A percentile compares a stretch with the other conserved stretches of the same genome.
Conservation (phyloP, 495 filamentous ascomycete species). For the Aspergillus affinis region DNA sequence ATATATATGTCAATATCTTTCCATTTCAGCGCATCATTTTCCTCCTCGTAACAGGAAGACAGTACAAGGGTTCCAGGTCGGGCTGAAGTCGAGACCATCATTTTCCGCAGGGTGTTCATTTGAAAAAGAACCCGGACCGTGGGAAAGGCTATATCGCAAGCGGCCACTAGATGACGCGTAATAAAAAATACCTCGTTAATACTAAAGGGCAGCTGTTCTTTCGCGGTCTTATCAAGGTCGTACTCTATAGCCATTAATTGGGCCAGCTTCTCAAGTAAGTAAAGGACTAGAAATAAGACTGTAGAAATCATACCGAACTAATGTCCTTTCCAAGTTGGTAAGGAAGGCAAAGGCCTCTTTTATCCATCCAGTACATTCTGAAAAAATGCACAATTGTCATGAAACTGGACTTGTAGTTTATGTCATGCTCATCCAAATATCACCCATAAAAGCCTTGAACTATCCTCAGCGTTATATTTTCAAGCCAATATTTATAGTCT, state of each 20-base stretch:
- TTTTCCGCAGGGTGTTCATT: slow-evolving; percentile 26
- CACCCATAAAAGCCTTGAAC: slow-evolving; percentile 17
- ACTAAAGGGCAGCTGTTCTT: slow-evolving; percentile 14
- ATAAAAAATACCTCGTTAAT: slow-evolving; percentile 22
- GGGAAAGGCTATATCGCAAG: slow-evolving; percentile 15
- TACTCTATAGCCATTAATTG: slow-evolving; percentile 10
- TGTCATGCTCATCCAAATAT: slow-evolving; percentile 14
- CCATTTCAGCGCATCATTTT: slow-evolving; percentile 26
- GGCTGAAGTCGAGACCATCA: slow-evolving; percentile 24
- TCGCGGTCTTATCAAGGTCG: slow-evolving; percentile 15
- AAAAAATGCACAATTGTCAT: slow-evolving; percentile 16
- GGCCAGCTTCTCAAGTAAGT: background rate
- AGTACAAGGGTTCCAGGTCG: slow-evolving; percentile 20
- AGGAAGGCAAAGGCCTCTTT: slow-evolving; percentile 9
- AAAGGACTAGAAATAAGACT: background rate
- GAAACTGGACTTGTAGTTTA: slow-evolving; percentile 15
- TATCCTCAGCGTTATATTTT: too few species aligned
- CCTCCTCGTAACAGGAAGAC: slow-evolving; percentile 20
- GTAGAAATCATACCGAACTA: slow-evolving; percentile 10
- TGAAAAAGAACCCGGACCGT: slow-evolving; percentile 19
- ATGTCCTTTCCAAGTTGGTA: slow-evolving; percentile 12
- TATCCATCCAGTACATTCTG: slow-evolving; percentile 16
- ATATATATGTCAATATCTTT: slow-evolving; percentile 29
- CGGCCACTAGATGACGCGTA: slow-evolving; percentile 18
- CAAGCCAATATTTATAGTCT: too few species aligned